phyloP scores from a whole-genome alignment of 306 rosid species.

The Cucurbita ficifolia region DNA sequence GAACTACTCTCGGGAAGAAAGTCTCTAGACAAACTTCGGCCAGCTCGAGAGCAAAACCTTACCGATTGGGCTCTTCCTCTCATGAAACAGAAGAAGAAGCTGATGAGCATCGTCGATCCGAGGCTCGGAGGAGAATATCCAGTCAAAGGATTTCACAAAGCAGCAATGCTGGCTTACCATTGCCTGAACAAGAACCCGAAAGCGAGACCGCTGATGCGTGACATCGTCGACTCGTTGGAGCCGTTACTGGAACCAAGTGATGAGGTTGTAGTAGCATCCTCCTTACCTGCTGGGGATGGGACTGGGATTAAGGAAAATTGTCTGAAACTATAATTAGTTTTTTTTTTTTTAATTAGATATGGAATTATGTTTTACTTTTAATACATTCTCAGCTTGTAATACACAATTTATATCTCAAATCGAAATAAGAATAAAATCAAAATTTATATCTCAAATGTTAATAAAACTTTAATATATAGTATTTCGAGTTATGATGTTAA shows the following conservation, averaged over 20 bases:
- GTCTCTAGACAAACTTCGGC: slow-evolving; percentile 66
- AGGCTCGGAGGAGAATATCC: slow-evolving; percentile 78
- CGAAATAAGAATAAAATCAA: not conserved
- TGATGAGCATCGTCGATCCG: slow-evolving; percentile 57
- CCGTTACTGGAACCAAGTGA: slow-evolving; percentile 44
- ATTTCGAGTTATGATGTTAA: no score
- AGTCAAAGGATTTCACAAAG: slow-evolving; percentile 63
- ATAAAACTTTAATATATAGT: no score
- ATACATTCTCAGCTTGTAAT: not conserved
- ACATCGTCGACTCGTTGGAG: slow-evolving; percentile 90
- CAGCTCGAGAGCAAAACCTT: slow-evolving; percentile 83
- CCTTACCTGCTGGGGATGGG: slow-evolving; percentile 32
- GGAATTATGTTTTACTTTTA: not conserved
- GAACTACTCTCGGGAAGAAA: slow-evolving; percentile 83
- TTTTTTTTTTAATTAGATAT: not conserved
- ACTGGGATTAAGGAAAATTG: slow-evolving; percentile 32
- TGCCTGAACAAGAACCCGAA: slow-evolving; percentile 91
- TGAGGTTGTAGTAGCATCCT: slow-evolving; percentile 18
- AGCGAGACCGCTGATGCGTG: slow-evolving; percentile 95
- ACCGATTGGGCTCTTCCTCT: slow-evolving; percentile 90
- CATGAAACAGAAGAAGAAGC: slow-evolving; percentile 83
- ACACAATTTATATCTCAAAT: not conserved
- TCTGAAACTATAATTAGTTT: not conserved
- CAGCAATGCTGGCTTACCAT: slow-evolving; percentile 83
- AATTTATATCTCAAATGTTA: no score